Evolutionary conservation across 805 yeast species (phyloP), one percentile per base, ranked within the genome.

Genomic region (Metschnikowia aberdeeniae): DNA sequence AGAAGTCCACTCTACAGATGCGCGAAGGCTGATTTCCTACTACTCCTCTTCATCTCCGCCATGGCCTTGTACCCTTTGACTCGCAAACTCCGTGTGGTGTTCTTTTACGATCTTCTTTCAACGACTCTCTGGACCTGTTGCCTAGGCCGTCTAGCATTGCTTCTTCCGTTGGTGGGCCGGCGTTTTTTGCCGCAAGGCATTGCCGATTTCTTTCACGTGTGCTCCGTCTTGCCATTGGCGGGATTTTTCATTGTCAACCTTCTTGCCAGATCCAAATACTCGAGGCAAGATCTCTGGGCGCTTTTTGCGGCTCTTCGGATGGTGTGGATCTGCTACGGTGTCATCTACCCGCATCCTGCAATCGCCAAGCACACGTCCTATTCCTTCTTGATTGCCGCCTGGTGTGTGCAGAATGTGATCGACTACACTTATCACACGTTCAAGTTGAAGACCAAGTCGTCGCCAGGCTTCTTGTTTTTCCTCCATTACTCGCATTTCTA

Each of bases 141-240:
- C 47, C 66, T 62, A 42, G 54, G 70, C 2, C 61, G 92, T 38
- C 70, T 82, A 50, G 44, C 72, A 11, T 62, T 82, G 1, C 63
- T 84, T 27, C 63, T 79, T 36, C 86, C 87, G 0, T 62, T 84
- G 22, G 87, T 81, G n/a, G 86, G 88, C 0, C 62, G 80, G 28
- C 70, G 68, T 51, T 84, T 81, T 52, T 60, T 84, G 17, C 85
- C 89, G 1, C 88, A 84, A 6, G 89, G 88, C 0, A 79, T 84
- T 10, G 86, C 86, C 36, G 85, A 78, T 52, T 84, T 81, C 62
- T 76, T 81, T 53, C 75, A 70, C 38, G 63, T 64, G 9, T 70
- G 71, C 26, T 51, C 75, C 1, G 46, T 66, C 14, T 46, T 64
- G 7, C 75, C 75, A 9, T 52, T 68, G 13, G 38, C 61, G 2